Evolutionary conservation across 2,329 filamentous ascomycete species (phyloP).

Genomic region (Ceratocystis cubensis): DNA sequence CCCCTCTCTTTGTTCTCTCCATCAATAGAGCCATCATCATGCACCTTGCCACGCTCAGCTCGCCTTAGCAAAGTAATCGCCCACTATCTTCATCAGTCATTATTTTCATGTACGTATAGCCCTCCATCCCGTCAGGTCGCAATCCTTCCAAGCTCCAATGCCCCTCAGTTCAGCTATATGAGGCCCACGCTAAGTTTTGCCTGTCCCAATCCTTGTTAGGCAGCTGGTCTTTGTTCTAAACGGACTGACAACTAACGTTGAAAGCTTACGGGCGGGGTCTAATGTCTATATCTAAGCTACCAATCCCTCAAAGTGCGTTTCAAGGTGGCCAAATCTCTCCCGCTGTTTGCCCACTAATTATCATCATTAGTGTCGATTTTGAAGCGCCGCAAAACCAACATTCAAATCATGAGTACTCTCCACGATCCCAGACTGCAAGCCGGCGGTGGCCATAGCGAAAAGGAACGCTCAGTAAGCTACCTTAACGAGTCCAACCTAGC

Average conservation of each 20-base stretch:
- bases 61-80: neutral
- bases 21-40: neutral
- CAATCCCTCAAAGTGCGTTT: neutral
- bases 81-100: neutral
- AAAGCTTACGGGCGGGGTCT: neutral
- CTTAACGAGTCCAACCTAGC: conserved; percentile 32
- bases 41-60: neutral
- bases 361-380: neutral
- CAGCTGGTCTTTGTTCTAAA: neutral
- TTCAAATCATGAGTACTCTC: conserved; percentile 11
- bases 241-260: neutral
- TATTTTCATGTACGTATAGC: neutral
- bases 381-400: neutral
- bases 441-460: conserved; percentile 37
- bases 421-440: conserved; percentile 31
- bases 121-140: conserved; percentile 2
- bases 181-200: neutral
- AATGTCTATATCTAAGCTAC: neutral
- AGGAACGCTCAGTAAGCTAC: conserved; percentile 31
- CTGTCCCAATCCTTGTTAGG: conserved; percentile 1
- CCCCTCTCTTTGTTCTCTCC: neutral
- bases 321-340: neutral
- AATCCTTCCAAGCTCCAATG: neutral
- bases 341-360: neutral
- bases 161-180: conserved; percentile 10